A percentile compares a stretch with the other conserved stretches of the same genome.
Evolutionary conservation across 1,139 yeast species (phyloP).

Genomic region (Suhomyces coccinellae): DNA sequence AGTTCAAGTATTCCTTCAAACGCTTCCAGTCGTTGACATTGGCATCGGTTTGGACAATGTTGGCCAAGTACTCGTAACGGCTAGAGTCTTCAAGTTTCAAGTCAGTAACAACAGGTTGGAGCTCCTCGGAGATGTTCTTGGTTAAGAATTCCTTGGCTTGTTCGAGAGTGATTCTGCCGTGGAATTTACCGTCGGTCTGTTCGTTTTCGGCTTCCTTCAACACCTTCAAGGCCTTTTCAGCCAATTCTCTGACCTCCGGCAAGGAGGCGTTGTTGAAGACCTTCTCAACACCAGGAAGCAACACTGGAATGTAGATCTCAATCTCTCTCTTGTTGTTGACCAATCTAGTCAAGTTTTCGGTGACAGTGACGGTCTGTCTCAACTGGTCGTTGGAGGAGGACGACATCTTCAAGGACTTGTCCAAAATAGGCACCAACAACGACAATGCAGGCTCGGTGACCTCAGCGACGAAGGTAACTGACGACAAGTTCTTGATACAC

Average conservation of each 20-base stretch:
- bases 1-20: conserved; percentile 55
- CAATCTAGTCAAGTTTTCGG: conserved; percentile 92
- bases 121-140: conserved; percentile 36
- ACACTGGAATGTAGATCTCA: conserved; percentile 79
- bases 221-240: conserved; percentile 79
- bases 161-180: conserved; percentile 64
- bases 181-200: conserved; percentile 67
- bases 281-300: conserved; percentile 86
- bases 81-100: conserved; percentile 33
- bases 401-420: conserved; percentile 83
- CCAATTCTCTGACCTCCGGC: conserved; percentile 96
- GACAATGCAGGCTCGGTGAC: conserved; percentile 96
- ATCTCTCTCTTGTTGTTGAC: conserved; percentile 94
- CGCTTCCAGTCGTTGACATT: conserved; percentile 91
- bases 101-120: conserved; percentile 21
- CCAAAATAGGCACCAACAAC: conserved; percentile 86
- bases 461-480: conserved; percentile 97
- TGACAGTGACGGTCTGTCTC: conserved; percentile 94
- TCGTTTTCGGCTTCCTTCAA: conserved; percentile 78
- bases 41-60: conserved; percentile 67
- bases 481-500: conserved; percentile 85
- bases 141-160: conserved; percentile 52
- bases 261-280: conserved; percentile 88
- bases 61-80: conserved; percentile 51
- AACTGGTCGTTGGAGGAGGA: conserved; percentile 93